These are phyloP conservation scores for Nemania bipapillata DNA, from an alignment of 2,329 filamentous ascomycete genomes.

Conservation along the genomic window DNA sequence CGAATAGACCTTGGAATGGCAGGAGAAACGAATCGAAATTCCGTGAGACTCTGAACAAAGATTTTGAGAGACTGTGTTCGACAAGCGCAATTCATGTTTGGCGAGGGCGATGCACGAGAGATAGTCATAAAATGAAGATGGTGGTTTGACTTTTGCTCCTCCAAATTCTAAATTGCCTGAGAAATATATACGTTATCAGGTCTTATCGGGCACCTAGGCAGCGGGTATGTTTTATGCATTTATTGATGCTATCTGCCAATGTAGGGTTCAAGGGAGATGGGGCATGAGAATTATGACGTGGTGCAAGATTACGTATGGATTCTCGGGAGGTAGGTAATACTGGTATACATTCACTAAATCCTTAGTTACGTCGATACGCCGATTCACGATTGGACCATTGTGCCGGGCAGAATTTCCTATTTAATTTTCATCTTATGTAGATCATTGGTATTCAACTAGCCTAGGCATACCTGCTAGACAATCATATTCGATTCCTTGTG, in stretches of 20 bases:
- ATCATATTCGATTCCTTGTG: neutral
- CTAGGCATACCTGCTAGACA: neutral
- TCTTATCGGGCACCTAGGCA: too few relatives aligned
- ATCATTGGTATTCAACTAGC: neutral
- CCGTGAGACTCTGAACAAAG: constrained; percentile 60
- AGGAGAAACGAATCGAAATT: constrained; percentile 43
- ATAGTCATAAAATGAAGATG: neutral
- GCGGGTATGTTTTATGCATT: too few relatives aligned
- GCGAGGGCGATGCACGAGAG: neutral
- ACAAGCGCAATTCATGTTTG: constrained; percentile 61
- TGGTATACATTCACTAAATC: neutral
- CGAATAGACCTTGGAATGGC: constrained; percentile 30
- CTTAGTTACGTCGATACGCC: neutral
- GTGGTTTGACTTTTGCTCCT: neutral
- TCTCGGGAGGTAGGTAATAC: neutral
- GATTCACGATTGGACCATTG: neutral
- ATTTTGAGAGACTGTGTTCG: constrained; percentile 58
- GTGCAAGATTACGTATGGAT: neutral
- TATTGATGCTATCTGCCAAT: neutral
- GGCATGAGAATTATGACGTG: too few relatives aligned
- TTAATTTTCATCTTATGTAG: neutral
- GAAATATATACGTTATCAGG: too few relatives aligned
- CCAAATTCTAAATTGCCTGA: too few relatives aligned
- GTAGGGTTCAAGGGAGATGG: neutral
- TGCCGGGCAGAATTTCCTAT: neutral